Evolutionary conservation across 768 basidiomycete genomes (phyloP).

Genomic region (Amanita inopinata): DNA sequence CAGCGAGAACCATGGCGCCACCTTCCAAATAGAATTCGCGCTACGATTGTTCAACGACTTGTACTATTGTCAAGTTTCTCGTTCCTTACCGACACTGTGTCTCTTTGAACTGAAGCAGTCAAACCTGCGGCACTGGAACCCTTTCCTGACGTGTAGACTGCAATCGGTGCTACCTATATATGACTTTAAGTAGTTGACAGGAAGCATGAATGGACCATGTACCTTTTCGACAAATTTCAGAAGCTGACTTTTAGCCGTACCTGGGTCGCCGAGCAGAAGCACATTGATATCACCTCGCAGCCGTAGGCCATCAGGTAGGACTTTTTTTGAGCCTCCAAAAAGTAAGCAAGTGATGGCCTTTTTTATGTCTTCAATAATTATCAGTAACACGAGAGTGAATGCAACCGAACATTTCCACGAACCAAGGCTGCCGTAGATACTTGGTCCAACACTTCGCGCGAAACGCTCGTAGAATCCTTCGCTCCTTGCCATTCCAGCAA

Average conservation of each 20-base stretch:
- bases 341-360: constrained; percentile 95
- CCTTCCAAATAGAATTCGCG: constrained; percentile 98
- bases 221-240: constrained; percentile 99
- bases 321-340: constrained; percentile 95
- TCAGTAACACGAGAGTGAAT: not conserved
- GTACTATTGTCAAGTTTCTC: too few relatives aligned
- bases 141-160: constrained; percentile 97
- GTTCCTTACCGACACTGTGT: constrained; percentile 71
- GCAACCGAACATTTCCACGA: constrained; percentile 4
- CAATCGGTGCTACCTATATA: constrained; percentile 84
- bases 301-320: constrained; percentile 95
- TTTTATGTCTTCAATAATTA: constrained; percentile 75
- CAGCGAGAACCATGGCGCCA: constrained; percentile 98
- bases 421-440: constrained; percentile 95
- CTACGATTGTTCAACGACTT: constrained; percentile 31
- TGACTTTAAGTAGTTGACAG: constrained; percentile 1
- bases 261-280: constrained; percentile 90
- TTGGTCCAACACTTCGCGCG: constrained; percentile 88
- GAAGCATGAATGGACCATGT: constrained; percentile 2
- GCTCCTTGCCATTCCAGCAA: constrained; percentile 80
- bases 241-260: constrained; percentile 96
- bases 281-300: constrained; percentile 98
- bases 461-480: constrained; percentile 91
- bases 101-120: constrained; percentile 94
- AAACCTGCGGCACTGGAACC: constrained; percentile 98